Evolutionary conservation across 306 rosid genomes (phyloP).

Genomic region (Gynostemma pentaphyllum): DNA sequence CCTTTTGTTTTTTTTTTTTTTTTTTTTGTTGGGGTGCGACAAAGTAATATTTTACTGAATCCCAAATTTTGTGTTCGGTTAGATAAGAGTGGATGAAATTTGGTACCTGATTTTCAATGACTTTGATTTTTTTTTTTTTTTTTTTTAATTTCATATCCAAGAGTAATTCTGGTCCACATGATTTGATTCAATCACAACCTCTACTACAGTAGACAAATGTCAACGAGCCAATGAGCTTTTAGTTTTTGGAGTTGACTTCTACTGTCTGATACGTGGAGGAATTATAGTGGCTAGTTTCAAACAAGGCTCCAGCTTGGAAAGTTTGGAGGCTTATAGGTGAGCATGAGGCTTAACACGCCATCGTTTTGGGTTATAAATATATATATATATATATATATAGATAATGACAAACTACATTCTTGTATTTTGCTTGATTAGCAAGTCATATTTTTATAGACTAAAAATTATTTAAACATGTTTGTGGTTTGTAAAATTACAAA

Average conservation of each 20-base stretch:
- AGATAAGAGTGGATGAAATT: constrained; percentile 64
- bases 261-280: constrained; percentile 16
- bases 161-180: background rate
- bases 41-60: background rate
- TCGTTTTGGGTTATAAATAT: constrained; percentile 8
- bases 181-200: no score
- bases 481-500: no score
- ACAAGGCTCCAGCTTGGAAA: constrained; percentile 16
- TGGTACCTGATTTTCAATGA: constrained; percentile 44
- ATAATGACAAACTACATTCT: no score
- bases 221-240: constrained; percentile 13
- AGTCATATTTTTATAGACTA: no score
- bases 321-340: constrained; percentile 17
- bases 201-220: constrained; percentile 22
- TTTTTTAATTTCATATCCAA: background rate
- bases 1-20: no score
- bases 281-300: background rate
- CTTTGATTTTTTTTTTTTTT: constrained; percentile 21
- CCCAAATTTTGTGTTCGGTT: constrained; percentile 18
- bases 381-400: no score
- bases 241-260: constrained; percentile 27
- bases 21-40: no score
- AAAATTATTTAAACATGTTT: no score
- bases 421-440: no score
- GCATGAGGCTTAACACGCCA: constrained; percentile 26